Base-by-base conservation (phyloP, 2,329 filamentous ascomycete species). In the Talaromyces sp. region DNA sequence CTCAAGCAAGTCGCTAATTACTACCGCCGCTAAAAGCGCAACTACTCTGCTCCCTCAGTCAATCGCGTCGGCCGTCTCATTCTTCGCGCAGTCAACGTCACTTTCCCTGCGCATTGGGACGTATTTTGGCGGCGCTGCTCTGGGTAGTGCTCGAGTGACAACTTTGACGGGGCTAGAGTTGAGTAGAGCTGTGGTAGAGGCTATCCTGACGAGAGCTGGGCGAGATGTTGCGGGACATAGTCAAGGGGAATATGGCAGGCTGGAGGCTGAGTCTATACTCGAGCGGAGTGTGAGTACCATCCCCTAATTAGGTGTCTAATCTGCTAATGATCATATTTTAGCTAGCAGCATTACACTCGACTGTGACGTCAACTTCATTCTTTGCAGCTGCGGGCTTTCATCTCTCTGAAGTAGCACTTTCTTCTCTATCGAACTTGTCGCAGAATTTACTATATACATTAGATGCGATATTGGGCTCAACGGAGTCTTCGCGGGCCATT, bases 401-500 rank as follows among this genome's bases (percentile, higher is more conserved):
- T 66, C 70, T 82, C 27, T 81, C 80, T 27, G 78, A 80, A 27
- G 77, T 77, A 9, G 77, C 78, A 6, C 73, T 82, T 61, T 75
- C 76, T 14, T 82, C 80, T 11, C 72, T 79, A 43, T 75, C 78
- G 7, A 75, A 75, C 64, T 73, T 81, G 63, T 81, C 80, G 0
- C 79, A 81, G 64, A 76, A 78, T 43, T 75, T 82, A 8, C 66
- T 82, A 19, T 79, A 79, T 45, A 80, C 78, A 0, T 73, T 82
- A 11, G 80, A 82, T 71, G 79, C 80, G 2, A 78, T 81, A 31
- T 73, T 82, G 39, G 80, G 80, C 11, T 81, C 79, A n/a, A 82
- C 80, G 1, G 80, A 82, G 68, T 80, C 80, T 1, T 82, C 80
- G 5, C 76, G 80, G 43, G 80, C 80, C 2, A 81, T 82, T 66